These are phyloP conservation scores for Reutealis trisperma DNA, from an alignment of 345 rosid genomes.

Conservation along the genomic window DNA sequence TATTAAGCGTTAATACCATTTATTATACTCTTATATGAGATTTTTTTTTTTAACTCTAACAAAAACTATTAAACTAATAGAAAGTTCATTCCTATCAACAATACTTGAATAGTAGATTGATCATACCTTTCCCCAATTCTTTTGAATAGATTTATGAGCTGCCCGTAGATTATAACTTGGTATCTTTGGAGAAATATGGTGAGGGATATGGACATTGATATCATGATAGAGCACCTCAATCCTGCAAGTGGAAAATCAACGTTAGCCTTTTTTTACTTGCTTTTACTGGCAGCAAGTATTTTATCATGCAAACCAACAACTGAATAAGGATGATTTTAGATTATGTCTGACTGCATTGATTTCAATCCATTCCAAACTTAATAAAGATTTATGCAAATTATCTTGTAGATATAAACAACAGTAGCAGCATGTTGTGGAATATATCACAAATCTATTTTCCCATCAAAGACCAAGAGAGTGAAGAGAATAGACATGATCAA, in stretches of 20 bases:
- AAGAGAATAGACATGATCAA: background rate
- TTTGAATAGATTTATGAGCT: conserved; percentile 74
- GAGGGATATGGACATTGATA: conserved; percentile 84
- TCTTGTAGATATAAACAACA: too few relatives aligned
- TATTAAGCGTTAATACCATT: too few relatives aligned
- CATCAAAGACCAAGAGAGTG: conserved; percentile 12
- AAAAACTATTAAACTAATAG: background rate
- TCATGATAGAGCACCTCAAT: conserved; percentile 86
- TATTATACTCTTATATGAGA: too few relatives aligned
- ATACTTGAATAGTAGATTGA: background rate
- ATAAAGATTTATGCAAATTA: too few relatives aligned
- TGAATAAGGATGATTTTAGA: background rate
- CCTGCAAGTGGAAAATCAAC: conserved; percentile 50
- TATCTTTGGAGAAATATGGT: conserved; percentile 76
- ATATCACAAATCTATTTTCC: background rate
- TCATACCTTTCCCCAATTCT: conserved; percentile 90
- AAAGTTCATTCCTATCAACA: background rate
- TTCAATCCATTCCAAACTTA: background rate
- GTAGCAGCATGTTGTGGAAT: background rate
- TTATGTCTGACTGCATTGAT: background rate
- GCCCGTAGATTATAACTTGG: conserved; percentile 81
- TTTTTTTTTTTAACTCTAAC: too few relatives aligned
- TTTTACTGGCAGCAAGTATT: too few relatives aligned
- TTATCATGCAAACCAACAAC: background rate
- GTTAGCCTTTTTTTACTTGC: background rate